A percentile compares a stretch with the other conserved stretches of the same genome.
These are phyloP conservation scores for Fagopyrum tataricum DNA, from an alignment of 148 eudicot genomes.

Conservation along the genomic window DNA sequence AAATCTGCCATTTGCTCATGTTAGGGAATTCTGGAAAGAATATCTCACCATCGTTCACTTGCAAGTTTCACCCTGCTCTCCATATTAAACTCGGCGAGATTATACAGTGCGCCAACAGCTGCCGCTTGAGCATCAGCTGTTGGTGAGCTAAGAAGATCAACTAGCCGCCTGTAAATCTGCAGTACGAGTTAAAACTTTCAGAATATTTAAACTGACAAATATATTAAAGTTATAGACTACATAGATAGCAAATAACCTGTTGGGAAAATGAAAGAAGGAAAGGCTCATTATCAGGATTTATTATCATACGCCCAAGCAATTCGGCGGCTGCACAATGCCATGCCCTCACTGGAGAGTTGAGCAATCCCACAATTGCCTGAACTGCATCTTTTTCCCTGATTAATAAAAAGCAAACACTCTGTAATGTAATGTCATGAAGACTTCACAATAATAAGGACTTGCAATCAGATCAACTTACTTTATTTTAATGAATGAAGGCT, in stretches of 20 bases:
- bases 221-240: neutral
- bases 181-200: neutral
- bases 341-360: constrained; percentile 66
- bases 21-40: neutral
- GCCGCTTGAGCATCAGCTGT: constrained; percentile 87
- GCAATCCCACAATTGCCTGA: constrained; percentile 75
- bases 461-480: constrained; percentile 44
- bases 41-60: constrained; percentile 71
- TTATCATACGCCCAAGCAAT: constrained; percentile 73
- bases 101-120: constrained; percentile 86
- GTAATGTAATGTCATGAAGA: constrained; percentile 7
- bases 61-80: constrained; percentile 89
- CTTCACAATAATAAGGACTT: neutral
- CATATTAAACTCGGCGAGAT: constrained; percentile 88
- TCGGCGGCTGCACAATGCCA: constrained; percentile 99
- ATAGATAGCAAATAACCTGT: constrained; percentile 40
- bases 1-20: constrained; percentile 5
- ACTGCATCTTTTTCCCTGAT: constrained; percentile 81
- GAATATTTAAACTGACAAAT: neutral
- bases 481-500: constrained; percentile 78
- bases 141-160: constrained; percentile 79
- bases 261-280: constrained; percentile 80
- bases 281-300: constrained; percentile 91
- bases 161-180: constrained; percentile 81
- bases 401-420: neutral